Base-by-base conservation (phyloP, 2,329 filamentous ascomycete species). In the Rhinocladiella similis region DNA sequence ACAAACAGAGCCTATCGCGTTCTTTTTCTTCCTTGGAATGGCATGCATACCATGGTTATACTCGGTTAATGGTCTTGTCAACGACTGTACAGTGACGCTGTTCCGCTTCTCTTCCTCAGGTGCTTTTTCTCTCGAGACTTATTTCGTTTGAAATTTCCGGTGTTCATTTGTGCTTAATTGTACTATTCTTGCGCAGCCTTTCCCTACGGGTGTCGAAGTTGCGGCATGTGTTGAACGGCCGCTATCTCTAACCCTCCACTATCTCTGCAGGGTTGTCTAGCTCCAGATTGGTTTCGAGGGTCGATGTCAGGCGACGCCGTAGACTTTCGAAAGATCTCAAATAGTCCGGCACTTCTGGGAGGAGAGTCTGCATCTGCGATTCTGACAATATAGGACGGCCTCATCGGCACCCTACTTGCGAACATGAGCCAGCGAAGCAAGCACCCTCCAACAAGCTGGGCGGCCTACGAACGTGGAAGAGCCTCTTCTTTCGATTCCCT, bases 401-500 rank as follows among this genome's bases (percentile, higher is more conserved):
- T 13, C 49, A 14, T 3, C 39, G 14, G n/a, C 25, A 25, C 39
- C 50, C 35, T 39, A 13, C 47, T 48, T 50, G 56, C 36, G 29
- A 14, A 65, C 6, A 41, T 65, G 63, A 63, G 56, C 47, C 53
- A 61, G 43, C 53, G 59, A 27, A 58, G 36, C 14, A 62, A 59
- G 47, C 60, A 54, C 46, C 18, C 54, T 45, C 64, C 67, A 35
- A 56, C 60, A 7, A 66, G 29, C 36, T 70, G 67, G 67, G 63
- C 66, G 36, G 66, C 66, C 29, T 68, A 69, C 54, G 67, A 68
- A 52, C 56, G 60, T 64, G 68, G 68, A 20, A 63, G 66, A 39
- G 63, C 67, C 3, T 63, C 67, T 9, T 65, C 67, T 33, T 62
- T 65, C 47, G 67, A 60, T 39, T 70, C 68, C 5, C 61, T 67